Base-by-base conservation (phyloP, 2,329 filamentous ascomycete genomes). In the Fonsecaea erecta region DNA sequence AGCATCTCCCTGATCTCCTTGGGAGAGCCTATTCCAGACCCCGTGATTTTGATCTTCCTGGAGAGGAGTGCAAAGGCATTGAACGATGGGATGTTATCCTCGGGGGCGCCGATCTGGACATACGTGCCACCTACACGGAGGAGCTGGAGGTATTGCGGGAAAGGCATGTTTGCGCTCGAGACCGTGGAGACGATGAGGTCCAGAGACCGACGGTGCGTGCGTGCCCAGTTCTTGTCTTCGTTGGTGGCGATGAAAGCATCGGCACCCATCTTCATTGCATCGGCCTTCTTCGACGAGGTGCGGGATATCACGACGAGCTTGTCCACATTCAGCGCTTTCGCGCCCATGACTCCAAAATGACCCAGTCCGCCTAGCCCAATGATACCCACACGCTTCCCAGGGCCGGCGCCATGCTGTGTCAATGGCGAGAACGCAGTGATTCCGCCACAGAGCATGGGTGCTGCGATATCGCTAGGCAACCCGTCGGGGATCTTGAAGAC, bases 371-470 rank as follows among this genome's bases (percentile, higher is more conserved):
- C 90, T 8, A 93, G 81, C 5, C 90, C 90, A 12, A 92, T 81
- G 60, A 94, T 85, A 0, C 87, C 91, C 0, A 94, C 88, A 2
- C 78, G 82, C 75, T 90, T 91, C 5, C 90, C 90, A 0, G 89
- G 88, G 0, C 91, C 90, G 35, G 86, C 84, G 1, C 85, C 86
- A 46, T 90, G 87, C 34, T 89, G 84, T 54, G 84, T 84, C 16
- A 95, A 78, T 0, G 91, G 91, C 5, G 85, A 84, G 74, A 86
- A 95, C 0, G 89, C 85, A 0, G 91, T 95, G 61, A 94, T 83
- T 1, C 92, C 91, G 1, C 88, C 91, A 74, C 91, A 94, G 30
- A 94, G 82, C 80, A 95, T 87, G 0, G 91, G 90, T 1, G 90
- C 85, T 1, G 84, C 85, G 63, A 83, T 79, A 9, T 80, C 81